Base-by-base conservation (phyloP, 192 early-diverging fungal genomes). In the Mortierella alpina region DNA sequence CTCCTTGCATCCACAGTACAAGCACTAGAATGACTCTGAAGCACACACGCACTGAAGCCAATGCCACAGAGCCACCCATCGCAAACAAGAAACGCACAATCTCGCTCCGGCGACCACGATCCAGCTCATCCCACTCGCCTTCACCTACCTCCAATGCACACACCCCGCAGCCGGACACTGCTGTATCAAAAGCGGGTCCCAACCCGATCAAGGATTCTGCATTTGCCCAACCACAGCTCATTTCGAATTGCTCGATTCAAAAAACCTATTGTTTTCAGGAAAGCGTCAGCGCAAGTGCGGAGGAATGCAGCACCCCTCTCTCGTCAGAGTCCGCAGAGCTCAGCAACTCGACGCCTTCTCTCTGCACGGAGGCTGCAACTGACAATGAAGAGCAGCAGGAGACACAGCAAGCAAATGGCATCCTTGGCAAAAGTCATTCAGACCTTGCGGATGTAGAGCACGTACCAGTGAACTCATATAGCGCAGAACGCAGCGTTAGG, bases 21-120 rank as follows among this genome's bases (percentile, higher is more conserved):
- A 48, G 44, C 39, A 53, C 15, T 68, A 75, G 39, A 65, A 68
- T 75, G 66, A 61, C 53, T 51, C 58, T 46, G 45, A 60, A 68
- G 65, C 54, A 50, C 9, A 4, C 20, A 18, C 1, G 7, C 45
- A 20, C 22, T 22, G 22, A 68, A 2, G n/a, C 6, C 31, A 59
- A 47, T 56, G 45, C 31, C 55, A 23, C 10, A 47, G 58, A 65
- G 15, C 42, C 40, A 52, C 73, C 59, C n/a, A 39, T 22, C 20
- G 13, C 59, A 13, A 75, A 56, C 10, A 73, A 52, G 20, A 75
- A 67, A 56, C 65, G 66, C 17, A 54, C 51, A 23, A 17, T 75
- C 47, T 75, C 73, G 7, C 59, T 75, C 48, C 58, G 66, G 10
- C 44, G 73, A 68, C 73, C 73, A 7, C 59, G 13, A 41, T 44